phyloP scores from a whole-genome alignment of 305 asterid genomes.

The Rubia balearica region DNA sequence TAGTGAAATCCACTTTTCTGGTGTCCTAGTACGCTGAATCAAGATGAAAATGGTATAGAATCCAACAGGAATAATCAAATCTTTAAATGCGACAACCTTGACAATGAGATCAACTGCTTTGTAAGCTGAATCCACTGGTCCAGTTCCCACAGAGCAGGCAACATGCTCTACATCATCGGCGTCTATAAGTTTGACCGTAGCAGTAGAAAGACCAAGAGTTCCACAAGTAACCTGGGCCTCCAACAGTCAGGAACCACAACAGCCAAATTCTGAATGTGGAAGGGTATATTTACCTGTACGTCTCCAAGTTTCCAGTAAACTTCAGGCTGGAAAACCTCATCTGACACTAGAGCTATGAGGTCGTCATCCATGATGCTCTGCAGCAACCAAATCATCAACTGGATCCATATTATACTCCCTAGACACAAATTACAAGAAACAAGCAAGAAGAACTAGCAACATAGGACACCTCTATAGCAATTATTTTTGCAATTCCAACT shows the following conservation, averaged over 20 bases:
- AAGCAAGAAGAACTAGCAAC: not conserved
- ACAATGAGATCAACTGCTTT: conserved; percentile 83
- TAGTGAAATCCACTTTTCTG: not conserved
- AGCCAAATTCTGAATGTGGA: not conserved
- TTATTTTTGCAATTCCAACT: not conserved
- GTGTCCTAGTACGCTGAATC: not conserved
- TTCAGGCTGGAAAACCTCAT: conserved; percentile 88
- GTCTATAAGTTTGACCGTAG: conserved; percentile 74
- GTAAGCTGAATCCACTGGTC: conserved; percentile 96
- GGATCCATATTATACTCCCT: not conserved
- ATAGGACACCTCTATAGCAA: not conserved
- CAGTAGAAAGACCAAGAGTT: conserved; percentile 43
- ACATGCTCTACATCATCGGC: conserved; percentile 53
- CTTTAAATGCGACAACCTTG: conserved; percentile 39
- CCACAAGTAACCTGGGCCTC: conserved; percentile 77
- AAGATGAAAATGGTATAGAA: not conserved
- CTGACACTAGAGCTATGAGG: conserved; percentile 77
- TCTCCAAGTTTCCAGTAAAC: conserved; percentile 71
- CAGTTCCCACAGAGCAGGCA: conserved; percentile 88
- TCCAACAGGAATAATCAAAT: not conserved
- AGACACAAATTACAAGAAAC: not conserved
- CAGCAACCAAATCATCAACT: conserved; percentile 15
- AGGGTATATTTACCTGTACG: conserved; percentile 50
- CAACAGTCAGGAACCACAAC: not conserved
- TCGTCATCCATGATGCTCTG: conserved; percentile 86